phyloP scores from a whole-genome alignment of 768 basidiomycete genomes.

The Boletus tomentosulus region DNA sequence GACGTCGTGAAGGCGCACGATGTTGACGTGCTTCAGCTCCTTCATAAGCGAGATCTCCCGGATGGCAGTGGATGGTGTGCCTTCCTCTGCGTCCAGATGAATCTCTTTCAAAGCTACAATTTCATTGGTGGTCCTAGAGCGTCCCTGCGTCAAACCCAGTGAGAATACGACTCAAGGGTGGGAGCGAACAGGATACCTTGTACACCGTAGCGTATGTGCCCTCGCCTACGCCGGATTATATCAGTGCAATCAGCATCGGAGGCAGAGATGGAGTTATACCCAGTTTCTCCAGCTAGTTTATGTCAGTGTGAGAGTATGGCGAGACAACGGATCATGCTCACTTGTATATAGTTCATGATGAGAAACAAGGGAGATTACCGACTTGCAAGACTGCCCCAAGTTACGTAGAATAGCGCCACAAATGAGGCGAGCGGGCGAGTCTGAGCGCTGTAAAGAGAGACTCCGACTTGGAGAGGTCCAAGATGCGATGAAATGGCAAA shows the following conservation, averaged over 20 bases:
- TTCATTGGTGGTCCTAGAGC: conserved; percentile 96
- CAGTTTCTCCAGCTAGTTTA: conserved; percentile 80
- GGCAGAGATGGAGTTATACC: conserved; percentile 35
- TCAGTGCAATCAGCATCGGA: conserved; percentile 5
- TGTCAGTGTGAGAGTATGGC: conserved; percentile 5
- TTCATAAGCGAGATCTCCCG: conserved; percentile 99
- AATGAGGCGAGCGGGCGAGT: neutral
- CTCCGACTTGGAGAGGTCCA: too few relatives aligned
- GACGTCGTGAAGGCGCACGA: conserved; percentile 96
- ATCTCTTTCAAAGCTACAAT: conserved; percentile 99
- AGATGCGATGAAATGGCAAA: neutral
- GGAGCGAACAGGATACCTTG: conserved; percentile 55
- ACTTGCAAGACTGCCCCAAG: conserved; percentile 4
- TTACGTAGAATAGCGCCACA: conserved; percentile 3
- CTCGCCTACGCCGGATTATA: conserved; percentile 48
- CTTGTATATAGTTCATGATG: conserved; percentile 58
- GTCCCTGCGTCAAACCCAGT: conserved; percentile 52
- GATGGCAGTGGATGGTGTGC: conserved; percentile 97
- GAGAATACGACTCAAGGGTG: neutral
- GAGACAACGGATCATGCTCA: conserved; percentile 21
- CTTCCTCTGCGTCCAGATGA: conserved; percentile 98
- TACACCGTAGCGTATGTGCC: conserved; percentile 97
- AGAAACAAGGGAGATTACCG: neutral
- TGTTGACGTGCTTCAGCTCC: conserved; percentile 98
- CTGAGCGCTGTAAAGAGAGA: neutral